These are phyloP conservation scores for Leccinum discolor DNA, from an alignment of 1,284 basidiomycete species.

Conservation along the genomic window DNA sequence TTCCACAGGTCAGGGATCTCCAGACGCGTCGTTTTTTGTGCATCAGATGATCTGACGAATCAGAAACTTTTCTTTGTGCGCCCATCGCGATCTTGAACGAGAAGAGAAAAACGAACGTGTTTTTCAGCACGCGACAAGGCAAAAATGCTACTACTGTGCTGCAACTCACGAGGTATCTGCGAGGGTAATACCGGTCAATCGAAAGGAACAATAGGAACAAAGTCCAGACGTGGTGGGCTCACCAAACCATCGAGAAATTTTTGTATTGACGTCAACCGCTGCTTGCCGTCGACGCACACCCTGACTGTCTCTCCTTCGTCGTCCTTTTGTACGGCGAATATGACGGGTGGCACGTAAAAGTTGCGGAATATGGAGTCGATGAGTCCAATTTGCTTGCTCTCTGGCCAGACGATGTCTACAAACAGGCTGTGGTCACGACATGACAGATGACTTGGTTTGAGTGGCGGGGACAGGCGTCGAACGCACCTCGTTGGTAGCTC, in stretches of 20 bases:
- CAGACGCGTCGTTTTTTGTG: no score
- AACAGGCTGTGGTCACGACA: no score
- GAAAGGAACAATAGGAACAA: background rate
- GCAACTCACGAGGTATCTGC: slow-evolving; percentile 52
- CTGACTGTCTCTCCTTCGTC: slow-evolving; percentile 28
- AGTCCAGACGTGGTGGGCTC: slow-evolving; percentile 18
- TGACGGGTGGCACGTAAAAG: no score
- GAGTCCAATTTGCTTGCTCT: no score
- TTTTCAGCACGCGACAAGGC: slow-evolving; percentile 1
- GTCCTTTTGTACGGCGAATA: no score
- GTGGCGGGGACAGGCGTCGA: no score
- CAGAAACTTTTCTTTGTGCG: slow-evolving; percentile 59
- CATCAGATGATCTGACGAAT: slow-evolving; percentile 38
- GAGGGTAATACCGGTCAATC: slow-evolving; percentile 5
- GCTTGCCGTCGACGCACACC: slow-evolving; percentile 77
- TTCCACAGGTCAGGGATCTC: no score
- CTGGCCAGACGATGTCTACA: no score
- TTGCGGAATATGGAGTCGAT: no score
- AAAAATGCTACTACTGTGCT: background rate
- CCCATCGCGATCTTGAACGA: slow-evolving; percentile 43
- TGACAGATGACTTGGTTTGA: no score
- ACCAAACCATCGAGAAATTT: slow-evolving; percentile 73
- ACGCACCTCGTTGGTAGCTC: no score
- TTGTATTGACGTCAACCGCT: slow-evolving; percentile 71
- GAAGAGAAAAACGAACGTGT: background rate